Evolutionary conservation across 306 rosid species (phyloP), one percentile per base, ranked within the genome.

Genomic region (Corylus heterophylla): DNA sequence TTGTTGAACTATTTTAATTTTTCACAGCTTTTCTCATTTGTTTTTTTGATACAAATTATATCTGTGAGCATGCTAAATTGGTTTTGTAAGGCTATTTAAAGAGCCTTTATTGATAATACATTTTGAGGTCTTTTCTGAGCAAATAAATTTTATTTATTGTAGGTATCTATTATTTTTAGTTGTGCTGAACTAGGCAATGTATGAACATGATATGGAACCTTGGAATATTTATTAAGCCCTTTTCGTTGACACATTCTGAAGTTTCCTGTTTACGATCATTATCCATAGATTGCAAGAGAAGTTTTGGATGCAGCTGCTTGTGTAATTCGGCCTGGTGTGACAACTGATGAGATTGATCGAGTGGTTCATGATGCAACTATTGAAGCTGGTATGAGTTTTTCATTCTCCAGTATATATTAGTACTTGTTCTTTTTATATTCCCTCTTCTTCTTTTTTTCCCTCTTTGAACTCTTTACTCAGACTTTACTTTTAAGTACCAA

Each of bases 301-400:
- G 98, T 93, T 66, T 84, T 95, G 83, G 98, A 95, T 89, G 96
- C 93, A 68, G 97, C 97, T 81, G 98, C 99, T 77, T 85, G 89
- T 77, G 82, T 89, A 74, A 87, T 95, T 80, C 79, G 14, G 69
- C 98, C 98, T n/a, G 99, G 98, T 72, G 92, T 93, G 70, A 95
- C 93, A 14, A 95, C 99, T 74, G 98, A 95, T 85, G 99, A 95
- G 83, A 91, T 95, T 82, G 98, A 95, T 78, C 85, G 84, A 78
- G 96, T 95, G 61, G 97, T 93, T 83, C 98, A 95, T 56, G 99
- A 95, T 76, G 92, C 97, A 71, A 95, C 98, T 69, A 82, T 93
- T 64, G 96, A 90, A 74, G 97, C 94, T 54, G 99, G 99, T 93
- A 85, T 64, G 80, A 54, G 71, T 77, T 75, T 77, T 76, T 39